Percentiles rank a stretch among this genome's conserved stretches.
phyloP scores from a whole-genome alignment of 1,284 basidiomycete genomes.

The Boletus semigastroideus region DNA sequence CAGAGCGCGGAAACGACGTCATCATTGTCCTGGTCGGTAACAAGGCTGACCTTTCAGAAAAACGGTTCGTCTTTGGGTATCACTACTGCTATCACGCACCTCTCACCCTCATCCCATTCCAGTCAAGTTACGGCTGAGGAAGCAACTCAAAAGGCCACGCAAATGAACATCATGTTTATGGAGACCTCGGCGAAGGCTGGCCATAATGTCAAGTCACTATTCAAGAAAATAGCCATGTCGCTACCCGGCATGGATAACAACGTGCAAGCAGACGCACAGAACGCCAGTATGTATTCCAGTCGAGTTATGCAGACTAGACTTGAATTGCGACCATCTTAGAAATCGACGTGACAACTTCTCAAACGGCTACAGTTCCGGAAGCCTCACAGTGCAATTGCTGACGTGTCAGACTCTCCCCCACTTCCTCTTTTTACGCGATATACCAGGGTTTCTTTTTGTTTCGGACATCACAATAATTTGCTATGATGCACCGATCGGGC shows the following conservation, averaged over 20 bases:
- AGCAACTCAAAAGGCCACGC: constrained; percentile 90
- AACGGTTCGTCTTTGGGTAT: constrained; percentile 56
- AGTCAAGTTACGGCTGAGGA: constrained; percentile 99
- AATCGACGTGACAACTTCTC: constrained; percentile 77
- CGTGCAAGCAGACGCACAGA: constrained; percentile 62
- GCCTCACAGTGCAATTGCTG: constrained; percentile 77
- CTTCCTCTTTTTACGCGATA: constrained; percentile 24
- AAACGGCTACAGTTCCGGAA: constrained; percentile 65
- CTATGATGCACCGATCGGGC: constrained; percentile 10
- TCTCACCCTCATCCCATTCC: constrained; percentile 11
- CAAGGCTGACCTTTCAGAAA: constrained; percentile 96
- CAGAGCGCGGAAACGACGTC: constrained; percentile 96
- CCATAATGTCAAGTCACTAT: constrained; percentile 98
- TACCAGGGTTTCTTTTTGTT: constrained; percentile 29
- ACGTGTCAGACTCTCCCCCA: constrained; percentile 15
- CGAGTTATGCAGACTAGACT: background rate
- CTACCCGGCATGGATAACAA: constrained; percentile 95
- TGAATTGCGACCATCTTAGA: constrained; percentile 44
- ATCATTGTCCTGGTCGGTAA: constrained; percentile 99
- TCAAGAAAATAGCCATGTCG: constrained; percentile 99
- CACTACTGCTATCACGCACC: background rate
- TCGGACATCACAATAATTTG: constrained; percentile 16
- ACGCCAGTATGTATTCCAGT: constrained; percentile 58
- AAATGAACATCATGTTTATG: constrained; percentile 97
- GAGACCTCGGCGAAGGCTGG: constrained; percentile 99